Evolutionary conservation across 1,284 basidiomycete species (phyloP).

Genomic region (Ustilago esculenta): DNA sequence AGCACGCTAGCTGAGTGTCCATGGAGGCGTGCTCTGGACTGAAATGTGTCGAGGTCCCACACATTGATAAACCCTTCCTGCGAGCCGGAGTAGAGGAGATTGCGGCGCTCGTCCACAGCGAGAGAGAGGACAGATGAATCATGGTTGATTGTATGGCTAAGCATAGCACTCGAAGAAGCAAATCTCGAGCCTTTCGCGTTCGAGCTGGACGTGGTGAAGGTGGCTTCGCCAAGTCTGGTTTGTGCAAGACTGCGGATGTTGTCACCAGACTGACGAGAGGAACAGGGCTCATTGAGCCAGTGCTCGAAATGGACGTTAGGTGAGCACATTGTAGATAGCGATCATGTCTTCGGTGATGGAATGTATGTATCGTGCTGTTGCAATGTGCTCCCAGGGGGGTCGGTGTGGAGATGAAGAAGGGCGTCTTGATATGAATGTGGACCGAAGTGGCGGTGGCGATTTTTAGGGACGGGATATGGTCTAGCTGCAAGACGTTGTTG

Average conservation of each 20-base stretch:
- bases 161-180: constrained; percentile 10
- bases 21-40: constrained; percentile 28
- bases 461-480: background rate
- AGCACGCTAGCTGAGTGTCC: constrained; percentile 89
- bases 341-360: background rate
- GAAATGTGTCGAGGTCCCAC: constrained; percentile 53
- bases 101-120: constrained; percentile 51
- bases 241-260: constrained; percentile 13
- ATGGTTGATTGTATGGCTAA: constrained; percentile 54
- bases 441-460: background rate
- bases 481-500: too few species aligned
- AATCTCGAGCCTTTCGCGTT: background rate
- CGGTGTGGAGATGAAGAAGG: background rate
- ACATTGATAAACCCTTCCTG: constrained; percentile 55
- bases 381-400: background rate
- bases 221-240: constrained; percentile 1
- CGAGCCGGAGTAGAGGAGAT: constrained; percentile 52
- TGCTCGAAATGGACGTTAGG: constrained; percentile 51
- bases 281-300: constrained; percentile 15
- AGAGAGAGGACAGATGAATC: constrained; percentile 54
- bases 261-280: constrained; percentile 11
- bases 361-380: too few species aligned
- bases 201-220: background rate
- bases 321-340: constrained; percentile 44
- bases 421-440: background rate